These are phyloP conservation scores for Annulohypoxylon stygium DNA, from an alignment of 495 filamentous ascomycete species.

Conservation along the genomic window DNA sequence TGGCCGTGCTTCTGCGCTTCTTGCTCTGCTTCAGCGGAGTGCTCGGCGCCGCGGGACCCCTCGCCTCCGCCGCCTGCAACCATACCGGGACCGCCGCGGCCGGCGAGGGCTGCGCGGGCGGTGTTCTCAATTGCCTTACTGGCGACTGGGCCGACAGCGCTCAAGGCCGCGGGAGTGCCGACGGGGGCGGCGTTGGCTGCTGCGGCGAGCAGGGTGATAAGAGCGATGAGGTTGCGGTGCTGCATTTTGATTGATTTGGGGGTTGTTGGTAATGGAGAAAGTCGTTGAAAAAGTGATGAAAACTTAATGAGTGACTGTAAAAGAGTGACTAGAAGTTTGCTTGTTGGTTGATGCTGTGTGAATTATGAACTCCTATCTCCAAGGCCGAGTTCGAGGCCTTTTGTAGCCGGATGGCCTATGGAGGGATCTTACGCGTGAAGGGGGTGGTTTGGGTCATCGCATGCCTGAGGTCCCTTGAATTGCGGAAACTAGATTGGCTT, in stretches of 20 bases:
- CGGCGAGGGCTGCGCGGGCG: slow-evolving; percentile 3
- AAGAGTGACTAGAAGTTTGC: slow-evolving; percentile 33
- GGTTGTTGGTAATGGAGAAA: not conserved
- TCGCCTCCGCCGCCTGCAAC: not conserved
- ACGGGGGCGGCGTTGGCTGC: slow-evolving; percentile 29
- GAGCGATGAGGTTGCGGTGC: slow-evolving; percentile 35
- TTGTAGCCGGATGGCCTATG: slow-evolving; percentile 21
- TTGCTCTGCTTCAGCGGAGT: slow-evolving; percentile 8
- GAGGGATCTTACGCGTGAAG: not conserved
- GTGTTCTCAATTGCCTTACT: slow-evolving; percentile 12
- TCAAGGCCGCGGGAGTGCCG: slow-evolving; percentile 6
- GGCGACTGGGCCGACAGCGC: slow-evolving; percentile 15
- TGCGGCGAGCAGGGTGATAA: slow-evolving; percentile 41
- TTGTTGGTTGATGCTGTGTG: slow-evolving; percentile 27
- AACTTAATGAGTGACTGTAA: slow-evolving; percentile 37
- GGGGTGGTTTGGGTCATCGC: slow-evolving; percentile 14
- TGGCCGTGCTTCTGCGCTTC: not conserved
- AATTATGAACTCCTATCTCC: not conserved
- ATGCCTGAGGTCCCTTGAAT: slow-evolving; percentile 36
- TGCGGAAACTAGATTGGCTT: slow-evolving; percentile 20
- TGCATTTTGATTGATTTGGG: slow-evolving; percentile 34
- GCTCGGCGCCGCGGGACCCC: not conserved
- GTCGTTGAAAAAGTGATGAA: not conserved
- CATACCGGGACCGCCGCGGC: too few species aligned
- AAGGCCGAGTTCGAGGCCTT: slow-evolving; percentile 14